phyloP scores from a whole-genome alignment of 345 rosid species.

The Pistacia integerrima region DNA sequence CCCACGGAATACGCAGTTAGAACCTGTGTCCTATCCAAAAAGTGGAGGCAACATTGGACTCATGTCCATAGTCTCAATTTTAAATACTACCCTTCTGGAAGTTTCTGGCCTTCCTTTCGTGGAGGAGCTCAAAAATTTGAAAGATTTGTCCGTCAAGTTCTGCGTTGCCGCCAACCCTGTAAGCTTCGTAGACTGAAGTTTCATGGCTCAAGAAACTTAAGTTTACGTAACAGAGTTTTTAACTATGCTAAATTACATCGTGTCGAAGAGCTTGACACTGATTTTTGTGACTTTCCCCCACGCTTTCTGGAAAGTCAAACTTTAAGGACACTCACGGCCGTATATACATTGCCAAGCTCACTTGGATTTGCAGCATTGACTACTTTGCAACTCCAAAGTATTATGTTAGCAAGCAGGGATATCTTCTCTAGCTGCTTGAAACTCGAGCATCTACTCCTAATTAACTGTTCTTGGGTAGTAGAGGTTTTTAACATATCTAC shows the following conservation, averaged over 20 bases:
- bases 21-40: background rate
- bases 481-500: background rate
- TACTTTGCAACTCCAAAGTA: no score
- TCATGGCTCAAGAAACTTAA: background rate
- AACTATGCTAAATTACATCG: no score
- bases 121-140: background rate
- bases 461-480: background rate
- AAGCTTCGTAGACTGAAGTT: background rate
- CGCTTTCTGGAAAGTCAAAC: no score
- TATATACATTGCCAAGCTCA: no score
- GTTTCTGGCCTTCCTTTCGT: background rate
- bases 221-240: no score
- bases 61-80: background rate
- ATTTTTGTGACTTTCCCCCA: no score
- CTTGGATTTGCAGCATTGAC: no score
- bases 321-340: no score
- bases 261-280: no score
- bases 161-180: background rate
- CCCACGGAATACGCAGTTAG: slow-evolving; percentile 4
- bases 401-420: no score
- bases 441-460: background rate
- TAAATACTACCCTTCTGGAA: no score
- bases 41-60: slow-evolving; percentile 7
- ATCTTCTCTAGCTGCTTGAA: background rate
- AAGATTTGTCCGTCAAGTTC: background rate